Conservation (phyloP, 176 grass and related monocot genomes). For the Saccharum officinarum region DNA sequence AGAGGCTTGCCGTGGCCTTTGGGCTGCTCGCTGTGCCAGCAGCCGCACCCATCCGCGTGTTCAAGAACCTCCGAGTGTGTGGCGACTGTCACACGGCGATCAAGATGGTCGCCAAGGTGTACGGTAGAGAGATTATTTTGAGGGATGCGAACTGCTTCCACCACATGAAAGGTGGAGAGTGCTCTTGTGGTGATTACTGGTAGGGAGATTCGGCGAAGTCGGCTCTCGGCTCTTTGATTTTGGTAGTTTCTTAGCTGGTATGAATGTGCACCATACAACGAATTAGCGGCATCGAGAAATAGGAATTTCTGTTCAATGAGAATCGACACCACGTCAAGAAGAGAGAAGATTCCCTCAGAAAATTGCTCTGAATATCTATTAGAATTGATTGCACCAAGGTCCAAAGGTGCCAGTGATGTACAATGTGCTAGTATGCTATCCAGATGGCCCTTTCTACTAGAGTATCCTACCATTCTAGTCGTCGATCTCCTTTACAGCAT, state of each 20-base stretch:
- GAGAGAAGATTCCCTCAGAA: conserved; percentile 1
- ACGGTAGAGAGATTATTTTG: conserved; percentile 48
- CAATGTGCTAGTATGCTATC: conserved; percentile 41
- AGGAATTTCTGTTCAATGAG: neutral
- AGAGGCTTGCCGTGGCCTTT: conserved; percentile 66
- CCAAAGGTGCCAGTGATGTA: conserved; percentile 53
- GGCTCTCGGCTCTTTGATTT: neutral
- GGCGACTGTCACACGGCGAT: conserved; percentile 67
- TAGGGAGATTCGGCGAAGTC: conserved; percentile 33
- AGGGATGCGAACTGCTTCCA: conserved; percentile 66
- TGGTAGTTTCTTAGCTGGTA: neutral
- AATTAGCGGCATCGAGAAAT: neutral
- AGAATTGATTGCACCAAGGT: conserved; percentile 42
- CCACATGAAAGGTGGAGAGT: conserved; percentile 48
- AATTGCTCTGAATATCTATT: conserved; percentile 49
- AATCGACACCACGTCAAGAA: neutral
- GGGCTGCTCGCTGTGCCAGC: conserved; percentile 49
- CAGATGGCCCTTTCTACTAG: conserved; percentile 29
- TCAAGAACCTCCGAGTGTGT: conserved; percentile 76
- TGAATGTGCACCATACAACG: neutral
- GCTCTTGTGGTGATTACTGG: conserved; percentile 72
- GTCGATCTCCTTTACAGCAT: conserved; percentile 98
- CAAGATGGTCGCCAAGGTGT: conserved; percentile 54
- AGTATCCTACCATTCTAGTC: conserved; percentile 43
- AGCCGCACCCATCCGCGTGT: conserved; percentile 52